Base-by-base conservation (phyloP, 176 grass and related monocot genomes). In the Avena eriantha region DNA sequence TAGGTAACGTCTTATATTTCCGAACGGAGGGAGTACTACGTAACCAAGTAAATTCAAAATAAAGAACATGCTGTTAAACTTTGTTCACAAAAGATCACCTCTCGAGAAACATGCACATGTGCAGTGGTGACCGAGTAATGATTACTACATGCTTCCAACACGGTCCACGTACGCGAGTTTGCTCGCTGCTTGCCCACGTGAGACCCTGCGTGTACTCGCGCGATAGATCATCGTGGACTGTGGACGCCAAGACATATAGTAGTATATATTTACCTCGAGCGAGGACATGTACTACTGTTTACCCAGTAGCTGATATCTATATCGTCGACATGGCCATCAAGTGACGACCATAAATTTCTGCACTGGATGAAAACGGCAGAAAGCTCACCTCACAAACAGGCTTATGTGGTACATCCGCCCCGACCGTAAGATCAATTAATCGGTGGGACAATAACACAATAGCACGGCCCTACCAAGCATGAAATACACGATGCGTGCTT, bases 311-410 rank as follows among this genome's bases (percentile, higher is more conserved):
- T 10, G 31, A 71, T 63, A 19, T 70, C 47, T 41, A 8, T 5
- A 48, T 69, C 48, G 33, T 43, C 18, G 73, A 67, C 88, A 81
- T 24, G 60, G 60, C 56, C 54, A 60, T 61, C 81, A 64, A 80
- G 14, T 61, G 31, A 26, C 43, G n/a, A 26, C 29, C 24, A 76
- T 86, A 19, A 51, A 81, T 60, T 70, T 84, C 78, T 66, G 73
- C 26, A 4, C 64, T 57, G 29, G 73, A 34, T 54, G 7, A 60
- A 78, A 87, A 81, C 77, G 33, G 51, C 76, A 84, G 77, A 70
- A 68, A 69, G 89, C 81, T 88, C 81, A 88, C 89, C 77, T 91
- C 85, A 84, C 75, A 84, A 84, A 88, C 69, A 91, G 85, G 50
- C 85, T 84, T 88, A 91, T 81, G 81, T 29, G 69, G 89, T 88